These are phyloP conservation scores for Starmerella floris DNA, from an alignment of 805 yeast genomes.

Conservation along the genomic window DNA sequence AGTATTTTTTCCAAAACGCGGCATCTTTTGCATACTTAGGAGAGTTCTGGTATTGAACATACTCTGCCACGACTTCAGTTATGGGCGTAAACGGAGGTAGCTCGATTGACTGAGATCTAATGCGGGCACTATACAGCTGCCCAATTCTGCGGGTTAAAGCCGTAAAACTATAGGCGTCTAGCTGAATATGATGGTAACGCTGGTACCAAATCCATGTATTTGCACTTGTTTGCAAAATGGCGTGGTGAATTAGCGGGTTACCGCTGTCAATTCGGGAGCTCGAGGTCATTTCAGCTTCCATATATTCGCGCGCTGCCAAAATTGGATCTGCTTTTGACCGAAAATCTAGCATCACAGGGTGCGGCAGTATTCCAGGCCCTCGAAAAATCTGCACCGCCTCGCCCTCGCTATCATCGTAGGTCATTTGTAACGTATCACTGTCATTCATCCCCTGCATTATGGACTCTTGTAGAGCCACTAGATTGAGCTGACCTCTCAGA, in stretches of 20 bases:
- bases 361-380: background rate
- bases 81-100: background rate
- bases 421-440: constrained; percentile 10
- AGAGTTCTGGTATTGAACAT: constrained; percentile 3
- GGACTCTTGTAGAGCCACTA: constrained; percentile 1
- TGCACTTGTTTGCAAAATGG: constrained; percentile 1
- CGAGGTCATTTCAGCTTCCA: constrained; percentile 3
- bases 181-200: constrained; percentile 13
- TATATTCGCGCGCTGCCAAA: background rate
- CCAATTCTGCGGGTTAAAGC: constrained; percentile 14
- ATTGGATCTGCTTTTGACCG: background rate
- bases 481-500: constrained; percentile 4
- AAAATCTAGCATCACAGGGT: constrained; percentile 7
- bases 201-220: constrained; percentile 12
- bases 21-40: constrained; percentile 6
- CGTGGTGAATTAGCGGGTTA: constrained; percentile 2
- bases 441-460: constrained; percentile 9
- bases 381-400: constrained; percentile 4
- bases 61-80: constrained; percentile 7
- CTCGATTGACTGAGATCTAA: background rate
- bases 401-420: constrained; percentile 4
- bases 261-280: constrained; percentile 4
- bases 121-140: constrained; percentile 6
- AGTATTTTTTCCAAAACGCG: constrained; percentile 7
- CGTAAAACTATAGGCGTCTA: constrained; percentile 15